Percentiles rank a stretch among this genome's conserved stretches.
phyloP scores from a whole-genome alignment of 2,329 filamentous ascomycete genomes.

The Cordyceps tenuipes region DNA sequence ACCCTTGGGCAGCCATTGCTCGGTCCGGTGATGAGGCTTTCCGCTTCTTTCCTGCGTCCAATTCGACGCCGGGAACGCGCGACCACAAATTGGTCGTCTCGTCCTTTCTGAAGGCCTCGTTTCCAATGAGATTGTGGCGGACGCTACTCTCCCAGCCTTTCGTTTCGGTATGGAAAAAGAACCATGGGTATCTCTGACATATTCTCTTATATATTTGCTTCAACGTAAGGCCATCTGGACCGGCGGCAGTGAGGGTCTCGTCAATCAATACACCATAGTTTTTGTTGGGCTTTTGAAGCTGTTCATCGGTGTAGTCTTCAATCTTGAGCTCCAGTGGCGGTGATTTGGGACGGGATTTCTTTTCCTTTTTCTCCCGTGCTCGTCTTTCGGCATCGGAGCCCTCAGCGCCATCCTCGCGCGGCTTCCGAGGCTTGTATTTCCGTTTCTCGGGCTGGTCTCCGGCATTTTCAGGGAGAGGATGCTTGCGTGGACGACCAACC shows the following conservation, averaged over 20 bases:
- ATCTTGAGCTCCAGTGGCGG: conserved; percentile 48
- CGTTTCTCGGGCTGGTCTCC: conserved; percentile 51
- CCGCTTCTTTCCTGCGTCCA: conserved; percentile 54
- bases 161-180: conserved; percentile 51
- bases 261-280: conserved; percentile 55
- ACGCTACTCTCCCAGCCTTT: conserved; percentile 61
- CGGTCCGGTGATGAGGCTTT: conserved; percentile 47
- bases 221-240: conserved; percentile 45
- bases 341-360: conserved; percentile 51
- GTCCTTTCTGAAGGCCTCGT: conserved; percentile 52
- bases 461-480: conserved; percentile 50
- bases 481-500: conserved; percentile 56
- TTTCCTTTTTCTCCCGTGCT: conserved; percentile 51
- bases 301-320: conserved; percentile 48
- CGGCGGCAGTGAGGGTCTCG: conserved; percentile 47
- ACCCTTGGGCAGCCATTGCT: conserved; percentile 29
- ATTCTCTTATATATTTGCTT: conserved; percentile 59
- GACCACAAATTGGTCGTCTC: conserved; percentile 49
- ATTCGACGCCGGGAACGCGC: conserved; percentile 48
- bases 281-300: conserved; percentile 53
- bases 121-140: conserved; percentile 55
- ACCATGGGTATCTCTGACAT: conserved; percentile 49
- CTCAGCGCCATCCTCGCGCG: conserved; percentile 46
- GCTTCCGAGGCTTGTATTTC: conserved; percentile 57
- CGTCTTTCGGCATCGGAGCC: conserved; percentile 48